These are phyloP conservation scores for Silybum marianum DNA, from an alignment of 129 eudicot genomes.

Conservation along the genomic window DNA sequence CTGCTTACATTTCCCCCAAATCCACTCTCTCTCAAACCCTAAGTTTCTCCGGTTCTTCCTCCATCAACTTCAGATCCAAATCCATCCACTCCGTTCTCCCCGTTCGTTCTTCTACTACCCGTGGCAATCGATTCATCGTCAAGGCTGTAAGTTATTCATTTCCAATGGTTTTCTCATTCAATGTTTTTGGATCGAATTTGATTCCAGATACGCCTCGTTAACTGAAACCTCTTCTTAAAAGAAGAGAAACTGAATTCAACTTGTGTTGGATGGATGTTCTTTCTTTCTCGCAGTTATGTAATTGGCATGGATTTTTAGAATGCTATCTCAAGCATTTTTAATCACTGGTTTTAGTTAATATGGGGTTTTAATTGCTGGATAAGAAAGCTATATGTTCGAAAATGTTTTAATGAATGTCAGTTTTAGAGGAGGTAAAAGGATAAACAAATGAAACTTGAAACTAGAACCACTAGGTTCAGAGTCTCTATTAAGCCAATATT, in stretches of 20 bases:
- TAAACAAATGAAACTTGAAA: neutral
- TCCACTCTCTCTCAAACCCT: constrained; percentile 39
- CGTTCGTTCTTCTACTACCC: constrained; percentile 40
- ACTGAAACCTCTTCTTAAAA: neutral
- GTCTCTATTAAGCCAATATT: too few relatives aligned
- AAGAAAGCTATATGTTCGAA: neutral
- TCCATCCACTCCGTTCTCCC: constrained; percentile 39
- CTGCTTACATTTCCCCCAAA: constrained; percentile 52
- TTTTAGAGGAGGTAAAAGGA: too few relatives aligned
- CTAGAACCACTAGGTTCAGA: neutral
- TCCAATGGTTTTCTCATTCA: neutral
- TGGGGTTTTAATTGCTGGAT: neutral
- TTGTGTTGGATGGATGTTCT: neutral
- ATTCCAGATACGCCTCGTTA: neutral
- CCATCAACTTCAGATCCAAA: constrained; percentile 42
- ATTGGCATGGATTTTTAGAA: neutral
- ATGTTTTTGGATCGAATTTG: neutral
- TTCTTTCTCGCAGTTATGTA: neutral
- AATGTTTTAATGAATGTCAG: neutral
- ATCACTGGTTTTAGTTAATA: neutral
- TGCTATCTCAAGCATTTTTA: neutral
- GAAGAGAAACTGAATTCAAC: neutral
- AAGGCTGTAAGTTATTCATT: constrained; percentile 59
- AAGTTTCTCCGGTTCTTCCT: constrained; percentile 39
- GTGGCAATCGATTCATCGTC: constrained; percentile 48